Conservation (phyloP, 2,329 filamentous ascomycete species). For the Pseudogymnoascus sp. region DNA sequence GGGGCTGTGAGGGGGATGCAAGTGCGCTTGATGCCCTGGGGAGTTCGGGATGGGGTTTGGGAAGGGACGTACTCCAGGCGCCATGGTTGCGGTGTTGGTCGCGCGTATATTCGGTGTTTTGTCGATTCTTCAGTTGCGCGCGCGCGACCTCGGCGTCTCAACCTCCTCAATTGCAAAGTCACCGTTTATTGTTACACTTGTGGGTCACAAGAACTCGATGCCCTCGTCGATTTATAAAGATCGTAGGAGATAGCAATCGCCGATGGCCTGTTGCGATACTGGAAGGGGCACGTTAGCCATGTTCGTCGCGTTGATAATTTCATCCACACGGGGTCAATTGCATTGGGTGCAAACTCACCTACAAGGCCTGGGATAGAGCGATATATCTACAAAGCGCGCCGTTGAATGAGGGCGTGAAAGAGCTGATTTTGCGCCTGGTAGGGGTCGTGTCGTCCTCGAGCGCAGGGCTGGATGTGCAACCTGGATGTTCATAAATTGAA, state of each 20-base stretch:
- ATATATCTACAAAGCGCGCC: not conserved
- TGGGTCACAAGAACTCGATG: not conserved
- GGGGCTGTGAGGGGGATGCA: not conserved
- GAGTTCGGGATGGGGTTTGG: not conserved
- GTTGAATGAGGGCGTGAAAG: not conserved
- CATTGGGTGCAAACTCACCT: not conserved
- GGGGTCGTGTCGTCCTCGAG: not conserved
- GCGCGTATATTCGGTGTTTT: not conserved
- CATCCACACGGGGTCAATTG: not conserved
- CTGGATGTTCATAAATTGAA: not conserved
- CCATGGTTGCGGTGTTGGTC: not conserved
- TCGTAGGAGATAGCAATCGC: not conserved
- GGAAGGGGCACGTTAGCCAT: not conserved
- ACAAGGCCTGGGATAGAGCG: not conserved
- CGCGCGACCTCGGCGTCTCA: not conserved
- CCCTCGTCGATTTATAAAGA: not conserved
- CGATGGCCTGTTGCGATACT: not conserved
- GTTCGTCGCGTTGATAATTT: not conserved
- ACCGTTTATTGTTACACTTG: not conserved
- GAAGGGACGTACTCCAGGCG: not conserved
- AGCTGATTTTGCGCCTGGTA: not conserved
- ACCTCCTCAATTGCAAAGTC: not conserved
- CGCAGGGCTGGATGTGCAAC: not conserved
- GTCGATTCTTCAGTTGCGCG: not conserved
- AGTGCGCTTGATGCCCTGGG: not conserved